Evolutionary conservation across 1,139 yeast genomes (phyloP).

Genomic region (Hyphopichia wangnamkhiaoensis): DNA sequence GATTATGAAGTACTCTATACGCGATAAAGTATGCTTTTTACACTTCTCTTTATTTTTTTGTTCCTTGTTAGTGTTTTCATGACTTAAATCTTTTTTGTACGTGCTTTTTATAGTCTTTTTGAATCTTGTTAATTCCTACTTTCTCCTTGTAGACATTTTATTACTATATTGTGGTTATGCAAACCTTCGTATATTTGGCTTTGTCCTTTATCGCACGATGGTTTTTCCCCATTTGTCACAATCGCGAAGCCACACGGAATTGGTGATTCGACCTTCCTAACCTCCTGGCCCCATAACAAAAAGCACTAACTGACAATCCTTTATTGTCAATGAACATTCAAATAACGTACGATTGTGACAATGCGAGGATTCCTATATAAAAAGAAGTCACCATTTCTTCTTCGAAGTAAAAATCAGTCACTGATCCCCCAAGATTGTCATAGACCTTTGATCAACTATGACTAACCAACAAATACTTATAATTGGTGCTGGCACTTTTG

Average conservation of each 20-base stretch:
- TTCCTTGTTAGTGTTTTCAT: neutral
- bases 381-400: neutral
- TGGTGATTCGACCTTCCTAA: neutral
- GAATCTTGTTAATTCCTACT: neutral
- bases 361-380: no score
- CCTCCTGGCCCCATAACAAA: no score
- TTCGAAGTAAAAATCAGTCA: neutral
- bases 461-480: slow-evolving; percentile 8
- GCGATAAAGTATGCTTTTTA: neutral
- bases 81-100: no score
- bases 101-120: neutral
- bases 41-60: neutral
- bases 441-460: no score
- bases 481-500: slow-evolving; percentile 19
- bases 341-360: no score
- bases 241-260: neutral
- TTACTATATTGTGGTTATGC: no score
- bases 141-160: no score
- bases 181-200: neutral
- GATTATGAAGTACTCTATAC: neutral
- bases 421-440: neutral
- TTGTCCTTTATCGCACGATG: neutral
- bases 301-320: no score
- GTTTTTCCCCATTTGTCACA: neutral
- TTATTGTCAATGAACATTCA: no score